These are phyloP conservation scores for Aurinia saxatilis DNA, from an alignment of 345 rosid genomes.

Conservation along the genomic window DNA sequence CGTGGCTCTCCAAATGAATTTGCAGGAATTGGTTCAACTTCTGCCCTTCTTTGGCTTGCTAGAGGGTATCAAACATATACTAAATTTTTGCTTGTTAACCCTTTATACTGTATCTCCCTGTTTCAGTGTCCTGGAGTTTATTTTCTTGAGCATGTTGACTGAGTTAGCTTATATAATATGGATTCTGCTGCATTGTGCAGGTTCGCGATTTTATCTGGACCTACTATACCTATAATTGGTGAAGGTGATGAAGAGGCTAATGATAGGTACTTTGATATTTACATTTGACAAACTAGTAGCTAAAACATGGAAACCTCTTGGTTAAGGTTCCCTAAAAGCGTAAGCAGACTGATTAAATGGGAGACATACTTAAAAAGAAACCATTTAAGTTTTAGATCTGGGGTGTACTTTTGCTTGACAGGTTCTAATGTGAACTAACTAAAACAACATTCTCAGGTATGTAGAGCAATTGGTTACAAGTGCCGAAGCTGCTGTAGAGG, in stretches of 20 bases:
- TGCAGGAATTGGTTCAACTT: slow-evolving; percentile 91
- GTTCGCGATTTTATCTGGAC: slow-evolving; percentile 93
- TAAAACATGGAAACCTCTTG: neutral
- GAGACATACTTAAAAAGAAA: neutral
- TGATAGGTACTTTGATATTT: slow-evolving; percentile 56
- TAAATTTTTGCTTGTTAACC: neutral
- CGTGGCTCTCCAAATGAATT: slow-evolving; percentile 99
- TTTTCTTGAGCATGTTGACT: slow-evolving; percentile 13
- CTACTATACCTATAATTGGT: slow-evolving; percentile 95
- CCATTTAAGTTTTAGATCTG: neutral
- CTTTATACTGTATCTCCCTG: slow-evolving; percentile 1
- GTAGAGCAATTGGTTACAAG: slow-evolving; percentile 92
- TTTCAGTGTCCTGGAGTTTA: neutral
- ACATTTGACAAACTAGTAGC: neutral
- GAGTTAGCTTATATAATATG: slow-evolving; percentile 3
- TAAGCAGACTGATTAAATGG: slow-evolving; percentile 1
- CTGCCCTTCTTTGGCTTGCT: slow-evolving; percentile 96
- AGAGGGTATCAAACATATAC: slow-evolving; percentile 55
- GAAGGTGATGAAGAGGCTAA: slow-evolving; percentile 98
- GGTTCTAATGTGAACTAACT: slow-evolving; percentile 5
- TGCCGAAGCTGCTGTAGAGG: slow-evolving; percentile 99
- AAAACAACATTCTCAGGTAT: slow-evolving; percentile 43
- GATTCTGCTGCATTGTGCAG: slow-evolving; percentile 36
- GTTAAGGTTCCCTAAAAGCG: neutral
- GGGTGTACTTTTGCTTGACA: slow-evolving; percentile 1